Base-by-base conservation (phyloP, 805 yeast genomes). In the Ogataea methanolica region DNA sequence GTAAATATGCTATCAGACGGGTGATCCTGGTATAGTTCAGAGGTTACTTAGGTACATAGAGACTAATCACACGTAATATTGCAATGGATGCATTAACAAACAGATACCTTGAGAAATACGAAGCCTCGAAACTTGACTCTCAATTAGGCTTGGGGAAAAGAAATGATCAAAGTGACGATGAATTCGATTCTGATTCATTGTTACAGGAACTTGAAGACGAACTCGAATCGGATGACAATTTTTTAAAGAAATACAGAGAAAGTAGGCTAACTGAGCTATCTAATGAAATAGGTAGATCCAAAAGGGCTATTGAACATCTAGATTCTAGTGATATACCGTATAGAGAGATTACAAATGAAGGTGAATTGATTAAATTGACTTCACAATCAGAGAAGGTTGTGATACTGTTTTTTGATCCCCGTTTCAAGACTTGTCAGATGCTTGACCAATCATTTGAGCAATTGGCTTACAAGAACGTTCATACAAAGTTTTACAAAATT, bases 341-440 rank as follows among this genome's bases (percentile, higher is more conserved):
- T 64, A 67, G 9, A 74, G 77, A 3, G 68, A 69, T 56, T 83
- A 57, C 60, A 1, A 72, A 73, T 33, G 95, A 87, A 60, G 78
- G 79, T 47, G 75, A 73, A 42, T 66, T 85, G 26, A 73, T 87
- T 68, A 73, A 74, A 40, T 57, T 67, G 2, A 79, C 84, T 1
- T 66, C 82, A 6, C 59, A 63, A 0, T 58, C 69, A 2, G 71
- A 69, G 22, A 54, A 60, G 11, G 71, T 73, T 2, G 72, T 86
- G 5, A 73, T 87, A 5, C 87, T 85, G 55, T 85, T 88, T 58
- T 80, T 73, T 58, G 81, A 83, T 50, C 79, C 79, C 8, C 66
- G 69, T 26, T 88, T 88, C 57, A 58, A 62, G 33, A 78, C 83
- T 51, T 88, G 96, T 65, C 60, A 66, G 40, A 63, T 72, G 19